Base-by-base conservation (phyloP, 306 rosid species). In the Pyrus communis region DNA sequence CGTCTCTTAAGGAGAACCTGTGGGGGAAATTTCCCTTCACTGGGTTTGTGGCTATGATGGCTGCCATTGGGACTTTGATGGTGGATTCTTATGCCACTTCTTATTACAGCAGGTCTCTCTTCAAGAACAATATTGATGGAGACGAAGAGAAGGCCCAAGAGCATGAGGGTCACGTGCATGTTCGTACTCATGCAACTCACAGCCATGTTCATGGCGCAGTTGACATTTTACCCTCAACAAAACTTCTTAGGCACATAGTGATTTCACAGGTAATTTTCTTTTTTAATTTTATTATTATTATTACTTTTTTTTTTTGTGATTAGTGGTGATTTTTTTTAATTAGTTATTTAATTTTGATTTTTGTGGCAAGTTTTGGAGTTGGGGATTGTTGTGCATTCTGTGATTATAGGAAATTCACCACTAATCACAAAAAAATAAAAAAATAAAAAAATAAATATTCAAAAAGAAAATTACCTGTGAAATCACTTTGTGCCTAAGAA, bases 21-120 rank as follows among this genome's bases (percentile, higher is more conserved):
- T 91, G n/a, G 93, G 96, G 70, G 0, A 86, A 86, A 0, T 93
- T 93, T 67, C 94, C 98, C 0, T 91, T 93, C 54, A 88, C 98
- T 0, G 98, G 98, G 0, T 93, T 93, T 4, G 93, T 91, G 12
- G 97, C 98, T 0, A 93, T 93, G 98, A 65, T 86, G 71, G 78
- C 96, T 0, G 90, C 96, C 0, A 93, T 91, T 49, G 94, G 82
- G 0, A 90, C 98, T 11, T 79, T 91, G 9, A 90, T 93, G 97
- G 75, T 93, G 13, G 98, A 93, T 38, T 67, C 96, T 7, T 28
- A 15, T 28, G 98, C 97, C 0, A 91, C 96, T 2, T 79, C 90
- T 25, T 91, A 90, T 61, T 91, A 78, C 46, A 80, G 67, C 2
- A 85, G 80, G 0, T 52, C 71, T 0, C 86, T 85, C 42, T 75